Evolutionary conservation across 371 early-diverging fungal genomes (phyloP), one percentile per base, ranked within the genome.

Genomic region (Mucor indicus): DNA sequence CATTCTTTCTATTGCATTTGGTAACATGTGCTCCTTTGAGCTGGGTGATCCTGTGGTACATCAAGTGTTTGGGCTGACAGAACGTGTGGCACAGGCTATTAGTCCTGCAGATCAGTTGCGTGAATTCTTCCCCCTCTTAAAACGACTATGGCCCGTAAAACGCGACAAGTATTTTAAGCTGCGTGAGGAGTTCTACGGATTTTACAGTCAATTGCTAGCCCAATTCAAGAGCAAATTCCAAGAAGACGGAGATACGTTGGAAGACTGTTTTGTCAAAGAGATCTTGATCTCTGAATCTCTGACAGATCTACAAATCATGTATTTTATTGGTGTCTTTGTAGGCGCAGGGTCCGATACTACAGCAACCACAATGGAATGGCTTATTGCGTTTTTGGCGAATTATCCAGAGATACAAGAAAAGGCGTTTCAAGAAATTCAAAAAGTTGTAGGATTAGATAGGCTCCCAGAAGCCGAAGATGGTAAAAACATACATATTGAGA

Each of bases 271-370:
- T 50, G 54, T 76, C 11, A 72, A 61, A 22, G 64, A 67, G n/a
- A 48, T 76, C 6, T 39, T 70, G 17, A 48, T 39, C 0, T 43
- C 38, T 13, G 53, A 52, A 8, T 49, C 60, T 12, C 31, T 76
- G 23, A 67, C 66, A 4, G 70, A 72, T 27, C 24, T 63, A 16
- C 71, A 72, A 31, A 58, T 64, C 8, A 53, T 49, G 17, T 48
- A 60, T 17, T 71, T 75, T 36, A 42, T 62, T 11, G 56, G 57
- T 9, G 43, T 71, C 11, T 71, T 75, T 60, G 63, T 75, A 13
- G 72, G 75, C n/a, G 75, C 72, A 23, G 75, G 77, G 8, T 77
- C 73, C 2, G 77, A 77, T 9, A 70, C 73, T 1, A 70, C 71
- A 3, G 59, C 71, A 0, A 64, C 69, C 2, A 77, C 73, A 1